Evolutionary conservation across 2,329 filamentous ascomycete genomes (phyloP), one percentile per base, ranked within the genome.

Genomic region (Emmonsiellopsis sp.): DNA sequence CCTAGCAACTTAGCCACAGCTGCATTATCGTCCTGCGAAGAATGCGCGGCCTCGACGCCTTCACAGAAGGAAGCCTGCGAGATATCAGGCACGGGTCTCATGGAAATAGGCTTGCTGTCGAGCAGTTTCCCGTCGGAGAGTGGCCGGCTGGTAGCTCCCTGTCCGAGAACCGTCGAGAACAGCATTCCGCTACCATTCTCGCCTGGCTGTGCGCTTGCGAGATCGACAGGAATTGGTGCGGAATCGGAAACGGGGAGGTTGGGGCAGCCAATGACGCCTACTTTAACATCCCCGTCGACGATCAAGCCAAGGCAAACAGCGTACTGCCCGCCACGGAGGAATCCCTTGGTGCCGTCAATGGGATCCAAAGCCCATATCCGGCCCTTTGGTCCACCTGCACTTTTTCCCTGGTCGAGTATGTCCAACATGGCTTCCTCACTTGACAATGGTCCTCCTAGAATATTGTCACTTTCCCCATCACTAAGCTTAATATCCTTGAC

Each of bases 281-380:
- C 88, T 69, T 91, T 89, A 63, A 97, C 90, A 62, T 95, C 83
- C 51, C 92, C 93, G 65, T 97, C 90, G 32, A 95, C 87, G 74
- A 98, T 86, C 62, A 98, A 77, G 37, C 82, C 93, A 5, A 98
- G 80, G 68, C 92, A 96, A 52, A 98, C 90, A 53, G 93, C 94
- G 68, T 98, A 98, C 75, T 98, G 93, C 40, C 91, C 94, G 51
- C 93, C 93, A 57, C 94, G 83, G 56, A 98, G 77, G 75, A 98
- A 98, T 33, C 93, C 94, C 75, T 96, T 95, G 52, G 93, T 98
- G 60, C 93, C 93, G 71, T 98, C 93, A 58, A 98, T 96, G 55
- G 93, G 93, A 71, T 98, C 93, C 54, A 98, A 84, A 42, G 92
- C 88, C 93, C 93, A 98, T 70, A 97, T 88, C 60, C 93, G 69